These are phyloP conservation scores for Discostella stelligeroides DNA, from an alignment of 108 stramenopile genomes.

Conservation along the genomic window DNA sequence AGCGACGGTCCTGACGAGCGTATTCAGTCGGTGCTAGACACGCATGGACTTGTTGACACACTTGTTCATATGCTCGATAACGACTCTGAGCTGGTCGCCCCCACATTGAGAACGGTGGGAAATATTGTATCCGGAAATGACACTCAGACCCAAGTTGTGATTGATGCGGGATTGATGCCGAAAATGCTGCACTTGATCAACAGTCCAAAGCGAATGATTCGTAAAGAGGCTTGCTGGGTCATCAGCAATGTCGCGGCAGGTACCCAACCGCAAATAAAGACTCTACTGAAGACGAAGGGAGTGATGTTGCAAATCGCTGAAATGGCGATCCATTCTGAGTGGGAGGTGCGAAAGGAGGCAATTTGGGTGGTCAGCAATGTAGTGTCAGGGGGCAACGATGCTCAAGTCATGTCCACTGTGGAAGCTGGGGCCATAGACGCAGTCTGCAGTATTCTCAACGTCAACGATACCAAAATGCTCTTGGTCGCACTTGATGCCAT, in stretches of 20 bases:
- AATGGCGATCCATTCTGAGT: slow-evolving; percentile 63
- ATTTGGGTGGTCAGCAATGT: slow-evolving; percentile 86
- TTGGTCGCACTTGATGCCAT: slow-evolving; percentile 77
- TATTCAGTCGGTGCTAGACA: slow-evolving; percentile 71
- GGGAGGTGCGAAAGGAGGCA: slow-evolving; percentile 93
- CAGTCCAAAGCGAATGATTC: slow-evolving; percentile 55
- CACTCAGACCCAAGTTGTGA: slow-evolving; percentile 81
- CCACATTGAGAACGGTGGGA: slow-evolving; percentile 90
- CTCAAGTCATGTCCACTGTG: slow-evolving; percentile 61
- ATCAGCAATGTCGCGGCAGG: slow-evolving; percentile 95
- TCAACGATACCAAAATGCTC: slow-evolving; percentile 61
- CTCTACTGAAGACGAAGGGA: slow-evolving; percentile 42
- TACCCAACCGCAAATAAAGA: slow-evolving; percentile 69
- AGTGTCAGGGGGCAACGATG: slow-evolving; percentile 62
- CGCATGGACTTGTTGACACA: slow-evolving; percentile 34
- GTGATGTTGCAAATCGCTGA: slow-evolving; percentile 56
- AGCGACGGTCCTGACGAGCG: slow-evolving; percentile 85
- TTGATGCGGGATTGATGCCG: slow-evolving; percentile 70
- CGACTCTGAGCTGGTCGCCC: slow-evolving; percentile 52
- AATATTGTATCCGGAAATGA: slow-evolving; percentile 94
- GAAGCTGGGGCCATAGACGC: slow-evolving; percentile 71
- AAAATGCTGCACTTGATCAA: slow-evolving; percentile 30
- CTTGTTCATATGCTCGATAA: slow-evolving; percentile 63
- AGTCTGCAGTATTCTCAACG: slow-evolving; percentile 68
- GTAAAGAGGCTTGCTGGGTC: slow-evolving; percentile 93